Conservation (phyloP, 148 eudicot genomes). For the Diospyros kaki region DNA sequence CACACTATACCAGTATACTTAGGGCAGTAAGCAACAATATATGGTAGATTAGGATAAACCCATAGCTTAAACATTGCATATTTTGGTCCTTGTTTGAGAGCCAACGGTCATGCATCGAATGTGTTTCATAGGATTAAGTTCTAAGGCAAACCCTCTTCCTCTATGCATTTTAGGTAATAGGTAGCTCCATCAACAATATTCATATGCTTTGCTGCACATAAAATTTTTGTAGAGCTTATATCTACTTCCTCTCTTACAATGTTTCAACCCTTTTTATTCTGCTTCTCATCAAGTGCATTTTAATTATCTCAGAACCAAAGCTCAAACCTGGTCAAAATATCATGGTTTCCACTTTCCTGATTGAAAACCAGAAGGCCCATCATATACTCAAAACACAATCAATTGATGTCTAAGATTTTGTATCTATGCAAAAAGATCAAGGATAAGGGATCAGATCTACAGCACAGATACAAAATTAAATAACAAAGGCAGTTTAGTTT, state of each 20-base stretch:
- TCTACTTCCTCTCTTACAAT: background rate
- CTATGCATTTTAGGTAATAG: background rate
- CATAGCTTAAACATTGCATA: background rate
- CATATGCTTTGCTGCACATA: background rate
- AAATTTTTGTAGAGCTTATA: background rate
- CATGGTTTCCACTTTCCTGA: background rate
- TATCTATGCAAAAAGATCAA: conserved; percentile 3
- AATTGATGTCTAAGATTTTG: background rate
- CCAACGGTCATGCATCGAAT: background rate
- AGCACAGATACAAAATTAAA: background rate
- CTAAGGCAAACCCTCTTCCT: background rate
- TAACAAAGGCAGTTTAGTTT: background rate
- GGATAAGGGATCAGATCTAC: background rate
- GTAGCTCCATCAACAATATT: background rate
- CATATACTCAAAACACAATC: background rate
- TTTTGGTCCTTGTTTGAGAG: background rate
- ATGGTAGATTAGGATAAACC: background rate
- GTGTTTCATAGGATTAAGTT: background rate
- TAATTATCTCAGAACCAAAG: background rate
- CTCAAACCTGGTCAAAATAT: background rate
- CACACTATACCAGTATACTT: background rate
- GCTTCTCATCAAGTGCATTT: background rate
- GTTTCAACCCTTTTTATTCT: background rate
- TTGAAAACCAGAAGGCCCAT: background rate
- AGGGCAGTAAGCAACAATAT: background rate